Evolutionary conservation across 768 basidiomycete genomes (phyloP).

Genomic region (Sarcodon aspratus): DNA sequence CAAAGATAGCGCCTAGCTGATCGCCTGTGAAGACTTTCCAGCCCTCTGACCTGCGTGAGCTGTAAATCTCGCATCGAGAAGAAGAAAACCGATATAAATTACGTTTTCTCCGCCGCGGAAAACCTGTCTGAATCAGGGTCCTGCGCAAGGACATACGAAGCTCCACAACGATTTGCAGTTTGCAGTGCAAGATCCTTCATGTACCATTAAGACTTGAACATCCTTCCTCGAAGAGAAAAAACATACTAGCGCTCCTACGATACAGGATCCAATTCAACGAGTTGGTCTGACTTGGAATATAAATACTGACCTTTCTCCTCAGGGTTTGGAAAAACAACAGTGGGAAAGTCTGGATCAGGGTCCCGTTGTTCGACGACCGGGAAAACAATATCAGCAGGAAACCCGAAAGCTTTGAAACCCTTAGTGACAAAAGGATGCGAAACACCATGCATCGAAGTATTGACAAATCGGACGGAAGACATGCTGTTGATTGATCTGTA

Average conservation of each 20-base stretch:
- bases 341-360: slow-evolving; percentile 81
- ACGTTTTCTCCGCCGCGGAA: slow-evolving; percentile 64
- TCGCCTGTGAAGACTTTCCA: slow-evolving; percentile 80
- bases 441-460: slow-evolving; percentile 89
- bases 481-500: slow-evolving; percentile 27
- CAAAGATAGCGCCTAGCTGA: slow-evolving; percentile 60
- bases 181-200: slow-evolving; percentile 57
- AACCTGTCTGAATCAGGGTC: slow-evolving; percentile 87
- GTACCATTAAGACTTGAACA: not conserved
- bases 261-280: not conserved
- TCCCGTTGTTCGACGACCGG: slow-evolving; percentile 38
- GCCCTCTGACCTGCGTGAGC: slow-evolving; percentile 19
- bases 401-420: slow-evolving; percentile 50
- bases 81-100: not conserved
- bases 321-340: slow-evolving; percentile 80
- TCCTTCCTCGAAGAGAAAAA: not conserved
- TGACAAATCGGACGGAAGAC: slow-evolving; percentile 50
- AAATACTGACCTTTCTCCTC: slow-evolving; percentile 65
- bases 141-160: slow-evolving; percentile 69
- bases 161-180: slow-evolving; percentile 42
- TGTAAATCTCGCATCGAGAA: not conserved
- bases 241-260: slow-evolving; percentile 36
- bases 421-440: slow-evolving; percentile 50
- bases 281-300: not conserved
- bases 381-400: slow-evolving; percentile 50